Base-by-base conservation (phyloP, 2,329 filamentous ascomycete species). In the Basipetospora chlamydospora region DNA sequence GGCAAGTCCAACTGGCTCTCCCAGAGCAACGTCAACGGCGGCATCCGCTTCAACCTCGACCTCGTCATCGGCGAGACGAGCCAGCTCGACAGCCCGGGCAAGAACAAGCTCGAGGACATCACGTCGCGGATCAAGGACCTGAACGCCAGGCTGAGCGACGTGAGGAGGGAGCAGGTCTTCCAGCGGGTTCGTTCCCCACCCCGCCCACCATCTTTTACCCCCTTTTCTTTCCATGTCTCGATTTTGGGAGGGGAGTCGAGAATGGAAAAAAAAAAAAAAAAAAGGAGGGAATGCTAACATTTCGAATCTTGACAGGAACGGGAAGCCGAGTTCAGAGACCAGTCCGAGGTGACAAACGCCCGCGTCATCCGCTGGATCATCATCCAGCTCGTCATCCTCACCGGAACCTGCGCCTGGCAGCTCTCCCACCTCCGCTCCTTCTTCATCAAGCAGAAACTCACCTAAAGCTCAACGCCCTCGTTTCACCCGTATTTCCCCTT, bases 371-470 rank as follows among this genome's bases (percentile, higher is more conserved):
- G 86, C 48, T 98, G 90, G 88, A 88, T 90, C 46, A 53, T 95
- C 45, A 80, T 96, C 47, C 90, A 98, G 61, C 65, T 96, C 42
- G 70, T 77, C 36, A 75, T 96, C 26, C 67, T 98, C 37, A 83
- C 78, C 38, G 68, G 79, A 39, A 94, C 90, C 23, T 98, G 90
- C 62, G 83, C 85, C 42, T 98, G 90, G 90, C 90, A 98, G 60
- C 68, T 98, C 32, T 93, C 86, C 37, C 88, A 98, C 61, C 71
- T 98, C 49, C 74, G 90, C 48, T 81, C 83, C 32, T 98, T 98
- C 73, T 98, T 98, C 67, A 98, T 98, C 68, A 98, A 98, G 73
- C 88, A 96, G 67, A 98, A 98, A 72, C 77, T 98, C 57, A 96
- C 90, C 41, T 98, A 74, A 60, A 33, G 11, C 18, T 33, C 4